A percentile compares a stretch with the other conserved stretches of the same genome.
Evolutionary conservation across 768 basidiomycete species (phyloP).

Genomic region (Symmetrospora coprosmae): DNA sequence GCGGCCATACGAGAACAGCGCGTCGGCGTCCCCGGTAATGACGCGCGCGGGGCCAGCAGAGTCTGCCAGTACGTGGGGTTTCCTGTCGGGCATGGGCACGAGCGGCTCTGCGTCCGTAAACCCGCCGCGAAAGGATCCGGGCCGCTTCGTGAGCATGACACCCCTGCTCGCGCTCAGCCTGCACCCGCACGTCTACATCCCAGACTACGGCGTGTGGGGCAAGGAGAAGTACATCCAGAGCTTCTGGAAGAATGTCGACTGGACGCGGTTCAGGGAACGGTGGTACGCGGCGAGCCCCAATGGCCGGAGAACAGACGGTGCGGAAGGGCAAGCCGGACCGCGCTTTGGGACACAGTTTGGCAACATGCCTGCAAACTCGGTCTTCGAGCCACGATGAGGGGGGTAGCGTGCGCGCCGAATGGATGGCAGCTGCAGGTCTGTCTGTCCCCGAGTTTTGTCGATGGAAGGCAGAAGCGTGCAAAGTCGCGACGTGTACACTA

Average conservation of each 20-base stretch:
- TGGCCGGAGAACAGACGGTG: too few relatives aligned
- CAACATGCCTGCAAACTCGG: too few relatives aligned
- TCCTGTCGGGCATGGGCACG: neutral
- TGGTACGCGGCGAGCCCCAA: too few relatives aligned
- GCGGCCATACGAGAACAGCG: neutral
- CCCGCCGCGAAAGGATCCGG: neutral
- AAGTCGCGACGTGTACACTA: too few relatives aligned
- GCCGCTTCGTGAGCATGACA: conserved; percentile 46
- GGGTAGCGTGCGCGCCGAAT: too few relatives aligned
- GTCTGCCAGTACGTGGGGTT: neutral
- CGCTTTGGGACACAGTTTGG: too few relatives aligned
- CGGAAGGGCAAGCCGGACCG: too few relatives aligned
- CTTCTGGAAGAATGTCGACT: conserved; percentile 73
- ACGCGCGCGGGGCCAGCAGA: neutral
- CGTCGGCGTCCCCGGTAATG: neutral
- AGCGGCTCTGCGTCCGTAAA: neutral
- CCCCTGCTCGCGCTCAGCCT: conserved; percentile 64
- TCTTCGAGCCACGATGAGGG: too few relatives aligned
- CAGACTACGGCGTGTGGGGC: conserved; percentile 75
- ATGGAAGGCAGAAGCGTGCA: too few relatives aligned
- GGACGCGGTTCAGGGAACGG: conserved; percentile 60
- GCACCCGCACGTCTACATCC: conserved; percentile 75
- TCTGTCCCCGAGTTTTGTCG: too few relatives aligned
- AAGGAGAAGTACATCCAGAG: conserved; percentile 69
- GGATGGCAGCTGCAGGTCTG: too few relatives aligned